phyloP scores from a whole-genome alignment of 495 filamentous ascomycete species.

The Xylaria cubensis region DNA sequence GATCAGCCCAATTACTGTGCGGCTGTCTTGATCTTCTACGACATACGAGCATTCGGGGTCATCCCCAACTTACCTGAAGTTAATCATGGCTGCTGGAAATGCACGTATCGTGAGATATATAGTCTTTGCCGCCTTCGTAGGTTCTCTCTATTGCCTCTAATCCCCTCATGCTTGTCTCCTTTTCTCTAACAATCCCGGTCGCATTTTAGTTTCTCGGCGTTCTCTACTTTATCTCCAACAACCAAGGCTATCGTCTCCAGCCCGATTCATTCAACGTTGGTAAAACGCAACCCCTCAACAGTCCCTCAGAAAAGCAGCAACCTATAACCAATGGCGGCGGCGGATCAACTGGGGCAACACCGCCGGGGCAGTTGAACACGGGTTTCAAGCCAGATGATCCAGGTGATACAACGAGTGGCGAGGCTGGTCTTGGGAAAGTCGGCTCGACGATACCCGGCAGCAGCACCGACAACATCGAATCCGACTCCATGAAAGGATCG shows the following conservation, averaged over 20 bases:
- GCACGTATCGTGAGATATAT: constrained; percentile 86
- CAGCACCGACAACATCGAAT: constrained; percentile 23
- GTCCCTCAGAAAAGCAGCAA: constrained; percentile 44
- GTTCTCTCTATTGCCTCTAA: constrained; percentile 37
- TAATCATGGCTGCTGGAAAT: constrained; percentile 67
- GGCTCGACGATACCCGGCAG: constrained; percentile 26
- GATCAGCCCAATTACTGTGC: not conserved
- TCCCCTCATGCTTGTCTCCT: not conserved
- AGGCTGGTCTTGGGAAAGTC: constrained; percentile 10
- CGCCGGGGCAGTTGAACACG: constrained; percentile 23
- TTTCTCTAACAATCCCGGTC: constrained; percentile 1
- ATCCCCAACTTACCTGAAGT: constrained; percentile 25
- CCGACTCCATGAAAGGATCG: constrained; percentile 33
- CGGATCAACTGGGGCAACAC: not conserved
- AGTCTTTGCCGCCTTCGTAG: constrained; percentile 83
- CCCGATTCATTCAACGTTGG: constrained; percentile 33
- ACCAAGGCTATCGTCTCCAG: constrained; percentile 39
- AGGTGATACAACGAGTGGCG: not conserved
- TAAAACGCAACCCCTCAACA: constrained; percentile 23
- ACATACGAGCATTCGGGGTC: constrained; percentile 2
- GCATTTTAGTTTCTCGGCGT: constrained; percentile 68
- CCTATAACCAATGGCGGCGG: constrained; percentile 27
- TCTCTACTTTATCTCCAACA: constrained; percentile 78
- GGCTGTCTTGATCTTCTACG: constrained; percentile 18
- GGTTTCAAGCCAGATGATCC: constrained; percentile 35